Base-by-base conservation (phyloP, 768 basidiomycete species). In the Russula abietina region DNA sequence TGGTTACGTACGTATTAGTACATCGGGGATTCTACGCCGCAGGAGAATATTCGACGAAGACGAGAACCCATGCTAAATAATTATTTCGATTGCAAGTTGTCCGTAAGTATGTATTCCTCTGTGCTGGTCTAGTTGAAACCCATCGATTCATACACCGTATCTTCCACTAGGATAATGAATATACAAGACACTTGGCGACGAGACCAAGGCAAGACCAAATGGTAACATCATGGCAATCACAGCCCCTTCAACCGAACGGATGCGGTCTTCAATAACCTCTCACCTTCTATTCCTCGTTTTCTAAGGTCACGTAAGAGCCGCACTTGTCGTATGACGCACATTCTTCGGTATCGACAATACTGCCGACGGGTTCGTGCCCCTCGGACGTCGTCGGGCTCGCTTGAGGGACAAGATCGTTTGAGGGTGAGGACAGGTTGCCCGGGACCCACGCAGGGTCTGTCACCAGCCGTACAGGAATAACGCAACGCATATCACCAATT, bases 381-480 rank as follows among this genome's bases (percentile, higher is more conserved):
- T 58, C 55, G 17, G 65, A 66, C 1, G 41, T 50, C 5, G 55
- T 51, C 14, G 56, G 55, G 11, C 61, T 66, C 65, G 59, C 62
- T n/a, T 38, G 61, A 16, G 30, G 24, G 4, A 60, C 38, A 19
- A 52, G n/a, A 14, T 30, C 36, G 11, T 77, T 65, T 70, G 75
- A 43, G 70, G 72, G 9, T 70, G 75, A 43, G 70, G 72, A 2
- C 17, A 16, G 28, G n/a, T 48, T 4, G 16, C 22, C 38, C 22
- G 28, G 49, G 14, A 26, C 76, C 79, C 81, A 88, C 2, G 77
- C 43, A 22, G 55, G 70, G 65, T 90, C 85, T 5, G 89, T 89
- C 7, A 81, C 80, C 11, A 90, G 74, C 14, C 81, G 81, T 22
- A 90, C 74, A 6, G 87, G 86, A n/a, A 89, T 75, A 19, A 81